phyloP scores from a whole-genome alignment of 768 basidiomycete species.

The Suillus paluster region DNA sequence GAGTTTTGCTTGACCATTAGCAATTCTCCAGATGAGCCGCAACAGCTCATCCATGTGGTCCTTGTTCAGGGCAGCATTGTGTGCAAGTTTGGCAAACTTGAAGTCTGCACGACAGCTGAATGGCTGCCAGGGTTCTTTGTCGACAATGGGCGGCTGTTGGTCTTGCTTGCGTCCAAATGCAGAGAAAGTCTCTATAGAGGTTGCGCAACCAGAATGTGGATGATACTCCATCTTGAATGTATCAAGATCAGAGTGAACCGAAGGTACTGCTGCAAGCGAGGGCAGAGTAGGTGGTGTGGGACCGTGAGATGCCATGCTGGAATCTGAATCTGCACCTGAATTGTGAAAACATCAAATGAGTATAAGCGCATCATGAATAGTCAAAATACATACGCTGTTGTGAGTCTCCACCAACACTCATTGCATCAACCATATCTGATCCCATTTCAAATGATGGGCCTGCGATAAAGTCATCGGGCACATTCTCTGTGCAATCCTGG shows the following conservation, averaged over 20 bases:
- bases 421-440: not conserved
- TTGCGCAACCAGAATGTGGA: slow-evolving; percentile 14
- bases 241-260: not conserved
- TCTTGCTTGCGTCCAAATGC: slow-evolving; percentile 10
- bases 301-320: not conserved
- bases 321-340: not conserved
- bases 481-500: not conserved
- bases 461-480: not conserved
- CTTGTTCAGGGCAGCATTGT: slow-evolving; percentile 9
- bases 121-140: slow-evolving; percentile 18
- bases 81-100: slow-evolving; percentile 12
- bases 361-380: not conserved
- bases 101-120: slow-evolving; percentile 12
- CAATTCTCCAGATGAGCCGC: slow-evolving; percentile 7
- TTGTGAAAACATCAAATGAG: not conserved
- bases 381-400: not conserved
- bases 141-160: not conserved
- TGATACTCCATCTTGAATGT: slow-evolving; percentile 23
- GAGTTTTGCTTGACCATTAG: slow-evolving; percentile 3
- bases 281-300: not conserved
- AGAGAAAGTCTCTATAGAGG: slow-evolving; percentile 18
- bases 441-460: not conserved
- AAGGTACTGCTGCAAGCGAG: not conserved
- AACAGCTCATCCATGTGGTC: slow-evolving; percentile 11
- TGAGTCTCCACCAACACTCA: not conserved